phyloP scores from a whole-genome alignment of 352 stramenopile species.

The Globisporangium paroecandrum region DNA sequence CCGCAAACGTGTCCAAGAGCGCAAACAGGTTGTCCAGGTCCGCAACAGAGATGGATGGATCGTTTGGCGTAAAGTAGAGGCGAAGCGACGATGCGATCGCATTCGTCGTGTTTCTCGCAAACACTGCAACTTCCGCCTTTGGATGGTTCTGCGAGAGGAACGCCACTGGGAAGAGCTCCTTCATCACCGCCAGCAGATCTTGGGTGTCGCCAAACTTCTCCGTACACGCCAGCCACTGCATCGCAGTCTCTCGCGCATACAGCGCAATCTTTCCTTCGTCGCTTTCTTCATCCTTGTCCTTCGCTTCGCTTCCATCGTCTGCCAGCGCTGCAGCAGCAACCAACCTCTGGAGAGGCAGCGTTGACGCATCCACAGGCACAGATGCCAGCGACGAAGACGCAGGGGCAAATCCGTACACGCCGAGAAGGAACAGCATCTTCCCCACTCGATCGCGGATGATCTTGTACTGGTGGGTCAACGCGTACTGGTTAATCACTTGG shows the following conservation, averaged over 20 bases:
- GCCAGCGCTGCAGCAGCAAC: slow-evolving; percentile 13
- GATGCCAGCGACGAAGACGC: slow-evolving; percentile 1
- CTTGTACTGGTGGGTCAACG: slow-evolving; percentile 70
- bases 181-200: slow-evolving; percentile 42
- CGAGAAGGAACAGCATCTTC: slow-evolving; percentile 58
- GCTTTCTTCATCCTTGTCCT: slow-evolving; percentile 11
- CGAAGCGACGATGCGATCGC: slow-evolving; percentile 54
- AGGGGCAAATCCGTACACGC: slow-evolving; percentile 16
- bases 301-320: not conserved
- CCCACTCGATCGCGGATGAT: slow-evolving; percentile 69
- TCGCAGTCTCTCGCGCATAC: slow-evolving; percentile 62
- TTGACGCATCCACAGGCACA: slow-evolving; percentile 12
- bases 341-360: slow-evolving; percentile 14
- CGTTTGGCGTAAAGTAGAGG: slow-evolving; percentile 27
- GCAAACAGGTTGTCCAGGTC: slow-evolving; percentile 31
- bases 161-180: slow-evolving; percentile 54
- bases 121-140: slow-evolving; percentile 64
- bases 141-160: slow-evolving; percentile 64
- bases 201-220: slow-evolving; percentile 46
- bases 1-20: slow-evolving; percentile 40
- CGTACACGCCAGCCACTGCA: slow-evolving; percentile 59
- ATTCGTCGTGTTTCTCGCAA: slow-evolving; percentile 61
- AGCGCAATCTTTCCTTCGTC: slow-evolving; percentile 23
- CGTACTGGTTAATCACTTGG: slow-evolving; percentile 41
- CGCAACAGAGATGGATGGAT: not conserved